Evolutionary conservation across 805 yeast genomes (phyloP).

Genomic region (Kuraishia cidri): DNA sequence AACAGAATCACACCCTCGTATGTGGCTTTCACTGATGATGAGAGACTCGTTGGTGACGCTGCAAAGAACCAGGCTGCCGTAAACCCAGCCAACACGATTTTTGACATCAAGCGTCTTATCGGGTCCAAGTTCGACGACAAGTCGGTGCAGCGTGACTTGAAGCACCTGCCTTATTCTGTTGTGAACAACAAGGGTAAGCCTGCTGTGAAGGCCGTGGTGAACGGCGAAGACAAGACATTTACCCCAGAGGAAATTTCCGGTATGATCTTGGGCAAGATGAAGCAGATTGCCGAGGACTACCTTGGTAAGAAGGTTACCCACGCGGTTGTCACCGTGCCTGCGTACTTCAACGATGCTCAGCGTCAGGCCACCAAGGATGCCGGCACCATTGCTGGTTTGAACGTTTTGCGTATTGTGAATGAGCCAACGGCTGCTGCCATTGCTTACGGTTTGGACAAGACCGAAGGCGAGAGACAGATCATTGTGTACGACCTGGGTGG

Average conservation of each 20-base stretch:
- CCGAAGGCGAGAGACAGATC: conserved; percentile 78
- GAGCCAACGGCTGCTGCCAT: conserved; percentile 98
- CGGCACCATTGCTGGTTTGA: conserved; percentile 85
- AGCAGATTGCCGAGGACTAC: conserved; percentile 84
- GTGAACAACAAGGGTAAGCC: conserved; percentile 81
- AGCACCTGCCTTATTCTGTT: conserved; percentile 85
- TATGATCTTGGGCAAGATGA: conserved; percentile 89
- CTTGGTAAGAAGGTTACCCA: conserved; percentile 78
- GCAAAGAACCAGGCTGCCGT: conserved; percentile 98
- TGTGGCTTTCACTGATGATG: conserved; percentile 93
- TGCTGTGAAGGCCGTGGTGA: conserved; percentile 74
- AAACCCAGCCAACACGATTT: conserved; percentile 90
- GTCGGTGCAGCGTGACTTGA: conserved; percentile 70
- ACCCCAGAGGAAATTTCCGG: conserved; percentile 94
- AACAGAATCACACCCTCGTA: conserved; percentile 97
- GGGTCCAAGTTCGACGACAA: conserved; percentile 76
- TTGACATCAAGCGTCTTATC: conserved; percentile 93
- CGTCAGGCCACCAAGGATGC: conserved; percentile 94
- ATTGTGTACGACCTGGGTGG: conserved; percentile 95
- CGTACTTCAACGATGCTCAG: conserved; percentile 90
- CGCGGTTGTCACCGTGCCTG: conserved; percentile 91
- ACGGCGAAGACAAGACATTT: conserved; percentile 80
- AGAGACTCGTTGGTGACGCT: conserved; percentile 94
- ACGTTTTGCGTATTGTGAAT: conserved; percentile 80
- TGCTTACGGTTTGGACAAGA: conserved; percentile 88